These are phyloP conservation scores for Vararia minispora DNA, from an alignment of 768 basidiomycete genomes.

Conservation along the genomic window DNA sequence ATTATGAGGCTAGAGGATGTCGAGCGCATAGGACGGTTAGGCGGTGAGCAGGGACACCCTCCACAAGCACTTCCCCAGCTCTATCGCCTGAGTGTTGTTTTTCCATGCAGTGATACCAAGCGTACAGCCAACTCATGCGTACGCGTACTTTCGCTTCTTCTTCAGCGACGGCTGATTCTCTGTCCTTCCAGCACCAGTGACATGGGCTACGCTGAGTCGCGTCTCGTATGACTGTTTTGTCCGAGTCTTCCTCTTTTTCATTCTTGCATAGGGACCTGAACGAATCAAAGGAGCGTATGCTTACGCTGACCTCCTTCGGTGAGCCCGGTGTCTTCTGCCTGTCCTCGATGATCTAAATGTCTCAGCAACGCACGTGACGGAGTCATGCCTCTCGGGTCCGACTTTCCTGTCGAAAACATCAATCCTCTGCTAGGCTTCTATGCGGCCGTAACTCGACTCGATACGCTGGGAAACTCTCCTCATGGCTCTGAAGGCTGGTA, in stretches of 20 bases:
- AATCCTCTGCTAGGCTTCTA: slow-evolving; percentile 88
- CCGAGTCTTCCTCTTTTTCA: neutral
- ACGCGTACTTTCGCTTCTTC: slow-evolving; percentile 21
- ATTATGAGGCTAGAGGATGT: slow-evolving; percentile 69
- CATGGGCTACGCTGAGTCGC: slow-evolving; percentile 84
- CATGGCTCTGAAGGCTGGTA: slow-evolving; percentile 81
- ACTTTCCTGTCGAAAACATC: slow-evolving; percentile 89
- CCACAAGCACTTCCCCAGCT: too few relatives aligned
- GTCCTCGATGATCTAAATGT: neutral
- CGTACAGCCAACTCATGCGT: slow-evolving; percentile 91
- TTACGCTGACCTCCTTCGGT: slow-evolving; percentile 71
- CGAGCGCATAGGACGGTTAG: slow-evolving; percentile 54
- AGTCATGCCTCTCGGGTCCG: slow-evolving; percentile 75
- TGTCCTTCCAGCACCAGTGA: slow-evolving; percentile 53
- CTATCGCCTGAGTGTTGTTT: slow-evolving; percentile 2
- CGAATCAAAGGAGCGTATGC: slow-evolving; percentile 87
- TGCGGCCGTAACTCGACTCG: slow-evolving; percentile 71
- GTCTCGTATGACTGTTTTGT: slow-evolving; percentile 38
- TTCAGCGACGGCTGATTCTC: neutral
- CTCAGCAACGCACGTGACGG: slow-evolving; percentile 38
- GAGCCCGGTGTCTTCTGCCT: slow-evolving; percentile 14
- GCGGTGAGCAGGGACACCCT: slow-evolving; percentile 60
- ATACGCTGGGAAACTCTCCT: slow-evolving; percentile 61
- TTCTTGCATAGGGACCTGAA: slow-evolving; percentile 47
- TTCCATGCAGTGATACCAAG: slow-evolving; percentile 68